Conservation (phyloP, 2,329 filamentous ascomycete genomes). For the Arachnomyces sp. region DNA sequence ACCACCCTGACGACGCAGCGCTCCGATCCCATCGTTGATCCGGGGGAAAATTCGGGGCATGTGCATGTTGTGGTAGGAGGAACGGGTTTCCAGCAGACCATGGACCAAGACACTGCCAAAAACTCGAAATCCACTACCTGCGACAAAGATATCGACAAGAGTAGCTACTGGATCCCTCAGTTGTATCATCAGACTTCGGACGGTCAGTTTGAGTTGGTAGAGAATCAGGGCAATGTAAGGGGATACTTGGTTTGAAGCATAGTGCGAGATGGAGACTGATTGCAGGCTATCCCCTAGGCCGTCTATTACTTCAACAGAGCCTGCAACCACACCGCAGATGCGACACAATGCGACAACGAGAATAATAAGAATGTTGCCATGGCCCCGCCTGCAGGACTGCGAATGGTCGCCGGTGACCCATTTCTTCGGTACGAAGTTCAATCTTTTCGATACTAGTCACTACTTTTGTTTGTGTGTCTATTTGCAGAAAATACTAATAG, state of each 20-base stretch:
- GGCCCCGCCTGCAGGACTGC: slow-evolving; percentile 17
- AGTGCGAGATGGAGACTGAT: background rate
- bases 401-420: slow-evolving; percentile 17
- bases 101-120: slow-evolving; percentile 53
- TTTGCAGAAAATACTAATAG: background rate
- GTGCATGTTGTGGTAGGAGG: slow-evolving; percentile 65
- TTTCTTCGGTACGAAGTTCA: slow-evolving; percentile 11
- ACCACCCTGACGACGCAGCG: slow-evolving; percentile 24
- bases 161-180: slow-evolving; percentile 70
- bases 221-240: slow-evolving; percentile 14
- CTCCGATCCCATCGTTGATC: slow-evolving; percentile 59
- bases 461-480: no score
- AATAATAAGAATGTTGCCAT: background rate
- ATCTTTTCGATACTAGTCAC: no score
- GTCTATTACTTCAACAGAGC: slow-evolving; percentile 18
- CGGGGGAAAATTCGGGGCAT: slow-evolving; percentile 53
- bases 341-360: slow-evolving; percentile 8
- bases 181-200: slow-evolving; percentile 50
- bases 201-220: slow-evolving; percentile 14
- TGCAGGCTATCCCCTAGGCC: slow-evolving; percentile 5
- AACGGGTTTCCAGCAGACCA: slow-evolving; percentile 57
- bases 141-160: slow-evolving; percentile 59
- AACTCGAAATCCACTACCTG: slow-evolving; percentile 43
- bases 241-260: background rate
- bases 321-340: slow-evolving; percentile 13